Conservation (phyloP, 257 asterid genomes). For the Verbena officinalis region DNA sequence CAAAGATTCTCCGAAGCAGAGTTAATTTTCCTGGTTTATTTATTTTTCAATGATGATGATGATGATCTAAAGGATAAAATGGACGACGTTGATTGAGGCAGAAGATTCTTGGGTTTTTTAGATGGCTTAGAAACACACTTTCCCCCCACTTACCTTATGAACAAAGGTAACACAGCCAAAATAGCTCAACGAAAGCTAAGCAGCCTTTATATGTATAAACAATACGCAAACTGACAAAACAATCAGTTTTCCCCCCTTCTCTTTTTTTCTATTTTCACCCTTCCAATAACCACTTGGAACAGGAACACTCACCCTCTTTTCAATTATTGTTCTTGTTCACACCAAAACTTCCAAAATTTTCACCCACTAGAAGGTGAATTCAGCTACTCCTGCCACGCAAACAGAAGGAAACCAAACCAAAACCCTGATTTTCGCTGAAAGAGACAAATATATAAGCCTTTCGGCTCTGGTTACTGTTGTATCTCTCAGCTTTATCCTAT, state of each 20-base stretch:
- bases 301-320: neutral
- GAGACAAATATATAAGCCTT: neutral
- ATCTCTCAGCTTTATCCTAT: constrained; percentile 8
- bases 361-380: constrained; percentile 24
- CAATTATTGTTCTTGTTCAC: constrained; percentile 15
- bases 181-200: constrained; percentile 57
- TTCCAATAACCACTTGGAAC: constrained; percentile 4
- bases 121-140: constrained; percentile 43
- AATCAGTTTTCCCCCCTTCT: constrained; percentile 13
- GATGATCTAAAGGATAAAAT: constrained; percentile 39
- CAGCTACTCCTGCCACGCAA: constrained; percentile 12
- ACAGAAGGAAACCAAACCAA: neutral
- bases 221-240: constrained; percentile 47
- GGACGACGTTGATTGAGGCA: constrained; percentile 47
- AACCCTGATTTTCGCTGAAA: constrained; percentile 24
- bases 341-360: constrained; percentile 16
- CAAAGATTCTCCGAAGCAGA: constrained; percentile 32
- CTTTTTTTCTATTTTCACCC: constrained; percentile 26
- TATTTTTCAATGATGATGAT: constrained; percentile 20
- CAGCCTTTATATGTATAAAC: constrained; percentile 37
- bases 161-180: constrained; percentile 64
- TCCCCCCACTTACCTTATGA: constrained; percentile 37
- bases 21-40: constrained; percentile 8
- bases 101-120: constrained; percentile 45
- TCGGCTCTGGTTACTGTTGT: constrained; percentile 8